Evolutionary conservation across 306 rosid genomes (phyloP).

Genomic region (Glycine tomentella): DNA sequence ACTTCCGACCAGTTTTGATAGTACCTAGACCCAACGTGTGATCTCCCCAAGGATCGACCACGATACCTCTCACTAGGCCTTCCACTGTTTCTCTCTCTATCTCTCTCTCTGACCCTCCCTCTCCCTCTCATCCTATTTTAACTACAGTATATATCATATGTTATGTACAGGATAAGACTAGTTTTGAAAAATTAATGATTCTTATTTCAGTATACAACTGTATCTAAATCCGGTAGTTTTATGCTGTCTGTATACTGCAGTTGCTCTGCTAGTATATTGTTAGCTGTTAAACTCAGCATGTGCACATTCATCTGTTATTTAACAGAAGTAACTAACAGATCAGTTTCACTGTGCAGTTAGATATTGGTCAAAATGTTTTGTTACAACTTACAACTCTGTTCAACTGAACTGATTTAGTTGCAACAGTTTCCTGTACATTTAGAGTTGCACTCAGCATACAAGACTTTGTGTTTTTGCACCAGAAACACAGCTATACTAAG

Average conservation of each 20-base stretch:
- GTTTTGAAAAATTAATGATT: slow-evolving; percentile 4
- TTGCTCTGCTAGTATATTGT: not conserved
- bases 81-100: too few species aligned
- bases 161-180: slow-evolving; percentile 11
- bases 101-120: too few species aligned
- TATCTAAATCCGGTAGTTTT: not conserved
- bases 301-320: not conserved
- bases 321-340: not conserved
- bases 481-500: too few species aligned
- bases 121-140: too few species aligned
- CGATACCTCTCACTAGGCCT: too few species aligned
- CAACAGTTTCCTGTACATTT: not conserved
- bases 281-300: not conserved
- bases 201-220: not conserved
- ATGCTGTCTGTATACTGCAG: not conserved
- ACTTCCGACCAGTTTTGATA: too few species aligned
- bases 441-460: not conserved
- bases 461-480: not conserved
- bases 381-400: not conserved
- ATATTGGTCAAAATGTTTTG: not conserved
- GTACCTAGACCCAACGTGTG: too few species aligned
- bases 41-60: too few species aligned
- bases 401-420: slow-evolving; percentile 3
- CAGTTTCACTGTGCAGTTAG: not conserved
- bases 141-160: slow-evolving; percentile 28